These are phyloP conservation scores for Perkinsus olseni DNA, from an alignment of 169 alveolate species.

Conservation along the genomic window DNA sequence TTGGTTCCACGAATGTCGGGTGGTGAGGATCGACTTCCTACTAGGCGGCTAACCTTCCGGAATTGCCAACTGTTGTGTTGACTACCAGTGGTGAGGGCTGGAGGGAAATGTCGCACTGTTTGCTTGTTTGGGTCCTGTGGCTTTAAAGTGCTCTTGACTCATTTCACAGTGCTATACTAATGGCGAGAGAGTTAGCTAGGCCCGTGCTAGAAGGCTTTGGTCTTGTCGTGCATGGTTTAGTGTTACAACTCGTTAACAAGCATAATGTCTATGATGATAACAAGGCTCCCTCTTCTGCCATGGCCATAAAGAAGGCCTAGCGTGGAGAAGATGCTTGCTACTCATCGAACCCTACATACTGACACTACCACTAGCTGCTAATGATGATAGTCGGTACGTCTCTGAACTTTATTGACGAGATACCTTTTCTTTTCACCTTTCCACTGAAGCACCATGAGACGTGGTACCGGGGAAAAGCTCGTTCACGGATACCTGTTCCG, in stretches of 20 bases:
- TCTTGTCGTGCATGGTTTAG: background rate
- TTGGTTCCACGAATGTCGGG: background rate
- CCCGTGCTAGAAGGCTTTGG: background rate
- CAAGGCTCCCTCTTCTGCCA: slow-evolving; percentile 3
- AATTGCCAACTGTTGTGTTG: background rate
- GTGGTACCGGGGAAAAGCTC: background rate
- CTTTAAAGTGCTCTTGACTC: background rate
- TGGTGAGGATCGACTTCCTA: background rate
- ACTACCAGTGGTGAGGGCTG: background rate
- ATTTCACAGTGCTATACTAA: background rate
- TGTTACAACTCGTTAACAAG: background rate
- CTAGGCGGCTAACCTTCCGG: slow-evolving; percentile 1
- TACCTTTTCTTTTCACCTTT: background rate
- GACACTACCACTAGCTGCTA: background rate
- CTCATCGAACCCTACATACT: background rate
- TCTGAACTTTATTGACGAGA: background rate
- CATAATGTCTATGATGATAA: background rate
- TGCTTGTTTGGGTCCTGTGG: background rate
- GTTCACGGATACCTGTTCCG: slow-evolving; percentile 2
- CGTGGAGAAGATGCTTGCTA: background rate
- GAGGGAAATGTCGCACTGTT: background rate
- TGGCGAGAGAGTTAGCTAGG: background rate
- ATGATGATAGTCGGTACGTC: background rate
- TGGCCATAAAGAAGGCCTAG: background rate
- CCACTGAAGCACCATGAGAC: background rate